Conservation (phyloP, 495 filamentous ascomycete genomes). For the Hypoxylon fuscum region DNA sequence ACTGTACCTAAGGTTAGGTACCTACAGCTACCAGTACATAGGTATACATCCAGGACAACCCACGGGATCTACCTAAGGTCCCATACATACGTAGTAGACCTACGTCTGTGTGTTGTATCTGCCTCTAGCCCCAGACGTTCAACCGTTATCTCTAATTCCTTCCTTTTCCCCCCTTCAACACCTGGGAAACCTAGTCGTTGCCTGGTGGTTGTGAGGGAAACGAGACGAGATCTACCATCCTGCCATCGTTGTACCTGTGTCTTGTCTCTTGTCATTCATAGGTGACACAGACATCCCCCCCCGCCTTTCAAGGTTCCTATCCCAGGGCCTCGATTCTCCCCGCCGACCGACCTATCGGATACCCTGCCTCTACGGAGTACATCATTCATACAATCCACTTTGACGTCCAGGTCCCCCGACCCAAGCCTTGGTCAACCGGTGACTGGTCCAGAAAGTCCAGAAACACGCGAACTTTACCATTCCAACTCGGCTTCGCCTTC, state of each 20-base stretch:
- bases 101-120: slow-evolving; percentile 4
- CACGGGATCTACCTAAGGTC: neutral
- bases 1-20: neutral
- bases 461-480: slow-evolving; percentile 42
- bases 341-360: slow-evolving; percentile 49
- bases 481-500: slow-evolving; percentile 30
- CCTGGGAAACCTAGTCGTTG: slow-evolving; percentile 7
- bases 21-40: neutral
- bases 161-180: slow-evolving; percentile 15
- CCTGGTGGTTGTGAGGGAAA: slow-evolving; percentile 1
- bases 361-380: slow-evolving; percentile 44
- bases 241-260: slow-evolving; percentile 14
- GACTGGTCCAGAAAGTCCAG: slow-evolving; percentile 28
- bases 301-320: slow-evolving; percentile 45
- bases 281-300: slow-evolving; percentile 50
- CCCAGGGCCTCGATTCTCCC: slow-evolving; percentile 43
- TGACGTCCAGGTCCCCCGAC: slow-evolving; percentile 38
- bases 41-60: too few relatives aligned
- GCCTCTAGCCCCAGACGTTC: slow-evolving; percentile 2
- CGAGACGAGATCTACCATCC: neutral
- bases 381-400: slow-evolving; percentile 49
- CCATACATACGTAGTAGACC: slow-evolving; percentile 1
- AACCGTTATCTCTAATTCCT: slow-evolving; percentile 1
- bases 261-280: slow-evolving; percentile 38
- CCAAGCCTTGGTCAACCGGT: slow-evolving; percentile 19